Base-by-base conservation (phyloP, 345 rosid species). In the Geranium rotundifolium region DNA sequence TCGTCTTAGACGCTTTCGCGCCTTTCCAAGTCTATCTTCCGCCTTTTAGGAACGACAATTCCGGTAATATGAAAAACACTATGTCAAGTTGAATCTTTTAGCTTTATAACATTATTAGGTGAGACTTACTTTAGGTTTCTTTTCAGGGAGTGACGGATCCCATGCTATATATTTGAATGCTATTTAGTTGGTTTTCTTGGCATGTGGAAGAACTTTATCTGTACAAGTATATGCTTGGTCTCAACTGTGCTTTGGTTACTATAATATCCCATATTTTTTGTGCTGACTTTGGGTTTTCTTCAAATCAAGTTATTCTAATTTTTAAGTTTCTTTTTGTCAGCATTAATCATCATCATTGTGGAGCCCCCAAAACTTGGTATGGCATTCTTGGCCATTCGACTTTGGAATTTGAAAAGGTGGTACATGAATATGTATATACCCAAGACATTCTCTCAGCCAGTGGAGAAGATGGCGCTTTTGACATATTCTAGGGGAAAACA, bases 121-220 rank as follows among this genome's bases (percentile, higher is more conserved):
- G n/a, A n/a, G 1, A 4, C 5, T 57, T 58, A 41, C 31, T 16
- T 20, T 41, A n/a, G n/a, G 19, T 6, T 37, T 65, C 69, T 68
- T 75, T 85, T 67, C 88, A 95, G 99, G 99, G 99, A 65, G 90
- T 95, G 65, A 95, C 99, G 29, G 99, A 95, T 58, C 99, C 99
- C n/a, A 95, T 95, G 99, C 96, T 95, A 75, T 95, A 95, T 81
- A 87, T 95, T 19, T 97, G 99, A 73, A 95, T 95, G 99, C 82
- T 95, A 29, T 95, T 95, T 78, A 95, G 99, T 67, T 75, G 88
- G 82, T 95, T 95, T 83, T 97, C 99, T 52, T 95, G 99, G 99
- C 99, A 95, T 59, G 99, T 95, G 65, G 99, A 95, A 76, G 99
- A 90, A 73, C 99, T 90, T 76, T 95, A 88, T 74, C 73, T 95